A percentile compares a stretch with the other conserved stretches of the same genome.
Evolutionary conservation across 345 rosid species (phyloP).

Genomic region (Punica granatum): DNA sequence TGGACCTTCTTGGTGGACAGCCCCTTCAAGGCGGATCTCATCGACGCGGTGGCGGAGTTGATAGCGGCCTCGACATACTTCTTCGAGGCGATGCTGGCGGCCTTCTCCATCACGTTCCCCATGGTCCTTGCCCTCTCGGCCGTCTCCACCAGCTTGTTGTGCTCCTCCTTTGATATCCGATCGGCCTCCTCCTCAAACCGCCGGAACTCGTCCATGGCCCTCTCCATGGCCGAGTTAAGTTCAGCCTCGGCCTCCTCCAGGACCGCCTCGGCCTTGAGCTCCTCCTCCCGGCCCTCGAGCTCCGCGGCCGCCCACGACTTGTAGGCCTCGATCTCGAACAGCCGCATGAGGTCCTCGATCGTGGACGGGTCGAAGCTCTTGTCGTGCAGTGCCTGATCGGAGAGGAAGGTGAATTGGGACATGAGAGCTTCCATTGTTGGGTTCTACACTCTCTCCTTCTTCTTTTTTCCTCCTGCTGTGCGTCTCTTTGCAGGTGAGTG

Average conservation of each 20-base stretch:
- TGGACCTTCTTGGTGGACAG: constrained; percentile 59
- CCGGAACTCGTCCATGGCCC: constrained; percentile 67
- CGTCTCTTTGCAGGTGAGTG: no score
- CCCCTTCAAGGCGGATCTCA: constrained; percentile 72
- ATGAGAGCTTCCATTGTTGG: constrained; percentile 68
- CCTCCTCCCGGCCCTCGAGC: constrained; percentile 36
- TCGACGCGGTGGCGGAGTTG: constrained; percentile 71
- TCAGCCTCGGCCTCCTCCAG: constrained; percentile 44
- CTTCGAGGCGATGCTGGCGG: constrained; percentile 57
- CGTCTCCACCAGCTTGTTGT: constrained; percentile 31
- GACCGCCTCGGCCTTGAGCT: constrained; percentile 37
- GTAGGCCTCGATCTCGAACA: constrained; percentile 82
- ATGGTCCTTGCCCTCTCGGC: constrained; percentile 56
- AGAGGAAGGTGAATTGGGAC: constrained; percentile 64
- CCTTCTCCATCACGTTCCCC: constrained; percentile 53
- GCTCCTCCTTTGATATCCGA: constrained; percentile 33
- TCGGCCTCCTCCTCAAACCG: constrained; percentile 71
- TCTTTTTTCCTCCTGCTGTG: no score
- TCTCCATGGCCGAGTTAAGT: constrained; percentile 68
- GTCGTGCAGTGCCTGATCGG: constrained; percentile 61
- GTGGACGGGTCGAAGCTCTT: constrained; percentile 62
- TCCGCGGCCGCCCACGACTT: constrained; percentile 72
- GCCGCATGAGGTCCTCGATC: constrained; percentile 69
- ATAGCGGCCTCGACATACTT: constrained; percentile 67
- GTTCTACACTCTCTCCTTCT: no score